Evolutionary conservation across 345 rosid genomes (phyloP), one percentile per base, ranked within the genome.

Genomic region (Moricandia moricandioides): DNA sequence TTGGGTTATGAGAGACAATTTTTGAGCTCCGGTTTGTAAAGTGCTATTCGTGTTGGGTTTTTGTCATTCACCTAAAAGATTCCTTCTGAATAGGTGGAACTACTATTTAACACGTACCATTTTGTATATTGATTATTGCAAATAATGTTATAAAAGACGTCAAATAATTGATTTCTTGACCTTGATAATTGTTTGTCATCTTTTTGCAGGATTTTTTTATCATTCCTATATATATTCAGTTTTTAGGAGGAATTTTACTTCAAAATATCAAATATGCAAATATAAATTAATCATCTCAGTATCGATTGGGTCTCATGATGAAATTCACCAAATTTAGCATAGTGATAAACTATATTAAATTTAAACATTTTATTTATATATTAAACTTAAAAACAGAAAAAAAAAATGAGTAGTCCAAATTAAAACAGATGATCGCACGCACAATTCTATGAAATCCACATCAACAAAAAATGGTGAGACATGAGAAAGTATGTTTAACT

Each of bases 41-140:
- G 81, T 71, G 51, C 51, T 16, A 60, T 66, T 67, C 69, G 69
- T 72, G 81, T 78, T 71, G 81, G 81, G 81, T 35, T 78, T 77
- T 71, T 78, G 77, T 78, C 77, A 78, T 67, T 71, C 56, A 57
- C 55, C 45, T 33, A 65, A 63, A 69, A 78, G 67, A 78, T 71
- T 78, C 76, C 58, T 71, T 78, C 75, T 55, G 81, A 66, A 72
- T 71, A 35, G 77, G 77, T 78, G 68, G 81, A 78, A 78, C 81
- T 59, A 78, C 81, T 72, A 65, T 71, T 58, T 49, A 71, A 37
- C 8, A 64, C 39, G 60, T 68, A 61, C 65, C 45, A 39, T 65
- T 71, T 65, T 77, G 67, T 52, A 62, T 69, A 30, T 51, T 61
- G 37, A 67, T 59, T 31, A n/a, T 58, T 27, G 67, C 61, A 33